phyloP scores from a whole-genome alignment of 257 asterid species.

The Solanum appendiculatum region DNA sequence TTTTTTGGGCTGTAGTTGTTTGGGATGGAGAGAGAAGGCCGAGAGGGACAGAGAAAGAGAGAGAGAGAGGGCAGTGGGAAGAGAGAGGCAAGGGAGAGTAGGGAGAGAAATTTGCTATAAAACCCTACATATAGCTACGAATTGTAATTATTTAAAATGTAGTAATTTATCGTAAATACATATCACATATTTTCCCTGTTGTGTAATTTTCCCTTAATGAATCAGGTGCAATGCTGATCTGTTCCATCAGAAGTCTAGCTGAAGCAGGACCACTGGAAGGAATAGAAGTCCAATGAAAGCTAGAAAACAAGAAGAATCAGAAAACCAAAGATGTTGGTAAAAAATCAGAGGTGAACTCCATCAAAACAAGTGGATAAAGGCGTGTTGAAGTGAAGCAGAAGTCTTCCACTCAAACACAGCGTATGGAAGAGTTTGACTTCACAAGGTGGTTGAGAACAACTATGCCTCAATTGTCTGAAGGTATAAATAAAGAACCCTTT shows the following conservation, averaged over 20 bases:
- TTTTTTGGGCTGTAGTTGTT: too few relatives aligned
- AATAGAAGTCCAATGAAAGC: background rate
- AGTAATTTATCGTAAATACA: too few relatives aligned
- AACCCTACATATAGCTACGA: too few relatives aligned
- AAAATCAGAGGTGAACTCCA: background rate
- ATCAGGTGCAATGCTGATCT: background rate
- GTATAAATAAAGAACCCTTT: background rate
- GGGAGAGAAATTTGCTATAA: too few relatives aligned
- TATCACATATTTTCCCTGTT: too few relatives aligned
- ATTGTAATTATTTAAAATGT: too few relatives aligned
- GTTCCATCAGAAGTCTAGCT: background rate
- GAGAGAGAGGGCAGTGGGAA: too few relatives aligned
- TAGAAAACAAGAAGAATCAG: background rate
- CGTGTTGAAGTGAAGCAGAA: background rate
- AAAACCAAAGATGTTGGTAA: background rate
- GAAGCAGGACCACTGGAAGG: background rate
- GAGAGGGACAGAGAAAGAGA: too few relatives aligned
- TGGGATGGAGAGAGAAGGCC: too few relatives aligned
- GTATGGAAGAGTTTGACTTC: background rate
- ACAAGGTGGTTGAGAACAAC: background rate
- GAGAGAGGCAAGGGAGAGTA: too few relatives aligned
- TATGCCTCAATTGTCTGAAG: background rate
- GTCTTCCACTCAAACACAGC: background rate
- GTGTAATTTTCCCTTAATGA: too few relatives aligned
- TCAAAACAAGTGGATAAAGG: background rate